These are phyloP conservation scores for Phytophthora agathidicida DNA, from an alignment of 352 stramenopile genomes.

Conservation along the genomic window DNA sequence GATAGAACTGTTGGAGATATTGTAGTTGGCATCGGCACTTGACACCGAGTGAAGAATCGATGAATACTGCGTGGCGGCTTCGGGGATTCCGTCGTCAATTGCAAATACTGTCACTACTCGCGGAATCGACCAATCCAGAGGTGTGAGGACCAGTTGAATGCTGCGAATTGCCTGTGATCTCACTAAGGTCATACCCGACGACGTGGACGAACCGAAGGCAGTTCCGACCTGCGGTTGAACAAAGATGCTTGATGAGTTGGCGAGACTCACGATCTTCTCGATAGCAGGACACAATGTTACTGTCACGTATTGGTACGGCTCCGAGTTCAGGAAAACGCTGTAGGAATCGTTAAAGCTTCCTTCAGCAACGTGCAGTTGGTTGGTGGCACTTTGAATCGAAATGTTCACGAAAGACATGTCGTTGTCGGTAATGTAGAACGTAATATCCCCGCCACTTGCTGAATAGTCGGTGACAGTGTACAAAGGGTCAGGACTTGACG, in stretches of 20 bases:
- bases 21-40: constrained; percentile 67
- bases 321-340: constrained; percentile 53
- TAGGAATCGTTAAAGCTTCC: constrained; percentile 86
- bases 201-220: constrained; percentile 20
- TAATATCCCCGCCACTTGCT: constrained; percentile 26
- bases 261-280: constrained; percentile 50
- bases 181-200: constrained; percentile 20
- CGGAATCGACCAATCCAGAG: constrained; percentile 59
- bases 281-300: constrained; percentile 45
- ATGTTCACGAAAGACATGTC: constrained; percentile 70
- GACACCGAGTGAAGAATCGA: constrained; percentile 44
- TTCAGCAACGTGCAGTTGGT: constrained; percentile 66
- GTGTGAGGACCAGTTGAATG: constrained; percentile 63
- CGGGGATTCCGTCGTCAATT: constrained; percentile 64
- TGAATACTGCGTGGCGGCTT: constrained; percentile 65
- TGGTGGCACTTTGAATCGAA: constrained; percentile 36
- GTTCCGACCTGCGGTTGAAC: constrained; percentile 41
- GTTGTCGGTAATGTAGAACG: constrained; percentile 65
- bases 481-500: constrained; percentile 50
- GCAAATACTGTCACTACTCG: constrained; percentile 59
- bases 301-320: constrained; percentile 69
- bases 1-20: constrained; percentile 59
- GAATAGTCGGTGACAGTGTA: constrained; percentile 49
- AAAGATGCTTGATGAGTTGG: constrained; percentile 24
- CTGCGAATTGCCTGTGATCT: constrained; percentile 11